Evolutionary conservation across 345 rosid species (phyloP), one percentile per base, ranked within the genome.

Genomic region (Angophora floribunda): DNA sequence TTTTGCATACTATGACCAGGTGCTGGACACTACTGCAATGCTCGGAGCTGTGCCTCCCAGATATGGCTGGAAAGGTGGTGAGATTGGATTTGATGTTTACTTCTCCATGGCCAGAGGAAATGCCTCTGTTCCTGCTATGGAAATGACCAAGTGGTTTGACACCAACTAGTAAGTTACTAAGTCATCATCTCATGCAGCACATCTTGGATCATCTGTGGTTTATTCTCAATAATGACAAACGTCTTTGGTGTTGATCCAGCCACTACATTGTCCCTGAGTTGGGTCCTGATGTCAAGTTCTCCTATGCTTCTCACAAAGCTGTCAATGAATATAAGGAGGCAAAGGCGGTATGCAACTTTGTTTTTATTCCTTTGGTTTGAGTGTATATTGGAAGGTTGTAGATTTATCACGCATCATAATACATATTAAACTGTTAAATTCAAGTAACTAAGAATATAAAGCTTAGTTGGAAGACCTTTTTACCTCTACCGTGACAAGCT

Each of bases 81-180:
- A 97, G 97, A 97, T 97, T 16, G 99, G 96, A 13, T 94, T 95
- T 1, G 97, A 95, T 85, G 91, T 92, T 67, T 97, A 93, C 95
- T 97, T 97, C 92, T 97, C 99, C 85, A 96, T 97, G 99, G 99
- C 99, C 87, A 96, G 99, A 94, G 99, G 99, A 82, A 97, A 97
- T 86, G 99, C 99, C 91, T 89, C 97, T 79, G 98, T 95, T 9
- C 99, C 99, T 4, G 99, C 99, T 59, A 97, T 97, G 99, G 99
- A 97, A 91, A 97, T 97, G 99, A 97, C 99, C 93, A 97, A 97
- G 97, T 97, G 99, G 99, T 96, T 97, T 87, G 99, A 97, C 94
- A 97, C 99, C 94, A 97, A 97, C 96, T 97, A 97, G 99, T 97
- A 92, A 95, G 99, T 97, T 86, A 87, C 36, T 36, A 51, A 44